phyloP scores from a whole-genome alignment of 306 rosid genomes.

The Inga laurina region DNA sequence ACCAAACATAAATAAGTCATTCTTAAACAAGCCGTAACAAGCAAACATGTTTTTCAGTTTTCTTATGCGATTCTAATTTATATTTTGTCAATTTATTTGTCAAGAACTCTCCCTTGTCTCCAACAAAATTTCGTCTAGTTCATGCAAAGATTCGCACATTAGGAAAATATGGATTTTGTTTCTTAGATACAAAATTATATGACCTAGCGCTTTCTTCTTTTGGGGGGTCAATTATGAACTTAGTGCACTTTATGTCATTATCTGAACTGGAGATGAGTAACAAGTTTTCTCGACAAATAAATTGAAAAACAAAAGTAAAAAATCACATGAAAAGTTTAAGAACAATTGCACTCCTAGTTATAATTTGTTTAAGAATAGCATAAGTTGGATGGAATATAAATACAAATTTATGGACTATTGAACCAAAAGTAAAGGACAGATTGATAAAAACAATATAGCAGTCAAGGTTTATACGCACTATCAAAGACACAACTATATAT shows the following conservation, averaged over 20 bases:
- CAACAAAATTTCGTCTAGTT: not conserved
- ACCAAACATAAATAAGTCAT: not conserved
- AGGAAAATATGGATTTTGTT: not conserved
- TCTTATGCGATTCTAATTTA: not conserved
- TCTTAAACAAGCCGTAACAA: not conserved
- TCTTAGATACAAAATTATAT: not conserved
- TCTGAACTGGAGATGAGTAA: not conserved
- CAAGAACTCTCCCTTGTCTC: not conserved
- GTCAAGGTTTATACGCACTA: not conserved
- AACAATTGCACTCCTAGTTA: not conserved
- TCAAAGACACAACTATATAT: not conserved
- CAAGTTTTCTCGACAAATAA: not conserved
- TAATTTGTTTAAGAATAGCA: not conserved
- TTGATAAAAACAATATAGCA: not conserved
- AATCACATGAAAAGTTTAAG: not conserved
- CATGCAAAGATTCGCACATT: not conserved
- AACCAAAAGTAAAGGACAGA: not conserved
- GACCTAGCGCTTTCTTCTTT: not conserved
- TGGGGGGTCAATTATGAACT: not conserved
- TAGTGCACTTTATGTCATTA: not conserved
- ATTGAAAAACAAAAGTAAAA: not conserved
- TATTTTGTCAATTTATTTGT: too few species aligned
- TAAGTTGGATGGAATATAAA: not conserved
- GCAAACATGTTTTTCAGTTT: not conserved
- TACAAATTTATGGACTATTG: not conserved